Conservation (phyloP, 257 asterid genomes). For the Asclepias syriaca region DNA sequence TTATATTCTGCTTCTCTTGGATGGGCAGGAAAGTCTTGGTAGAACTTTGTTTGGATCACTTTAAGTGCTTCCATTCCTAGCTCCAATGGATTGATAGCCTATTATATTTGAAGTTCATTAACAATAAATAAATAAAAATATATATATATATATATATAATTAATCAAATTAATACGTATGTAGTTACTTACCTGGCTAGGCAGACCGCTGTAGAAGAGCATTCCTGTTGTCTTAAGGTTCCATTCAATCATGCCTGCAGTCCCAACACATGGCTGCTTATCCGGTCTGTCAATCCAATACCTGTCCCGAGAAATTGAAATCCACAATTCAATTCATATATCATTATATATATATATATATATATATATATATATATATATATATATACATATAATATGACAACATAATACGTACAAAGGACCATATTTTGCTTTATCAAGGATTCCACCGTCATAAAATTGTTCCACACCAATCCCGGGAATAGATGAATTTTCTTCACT, state of each 20-base stretch:
- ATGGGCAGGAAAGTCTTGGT: constrained; percentile 86
- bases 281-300: constrained; percentile 98
- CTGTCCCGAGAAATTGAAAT: constrained; percentile 31
- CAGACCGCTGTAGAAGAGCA: constrained; percentile 93
- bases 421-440: constrained; percentile 76
- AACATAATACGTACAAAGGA: constrained; percentile 45
- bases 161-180: too few species aligned
- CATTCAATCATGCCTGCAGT: constrained; percentile 96
- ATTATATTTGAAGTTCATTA: not conserved
- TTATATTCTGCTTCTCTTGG: constrained; percentile 63
- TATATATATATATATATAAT: too few species aligned
- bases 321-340: not conserved
- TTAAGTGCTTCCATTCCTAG: constrained; percentile 92
- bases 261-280: constrained; percentile 97
- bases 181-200: constrained; percentile 57
- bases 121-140: too few species aligned
- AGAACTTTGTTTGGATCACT: constrained; percentile 69
- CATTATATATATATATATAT: too few species aligned
- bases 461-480: constrained; percentile 92
- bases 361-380: too few species aligned
- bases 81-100: constrained; percentile 97
- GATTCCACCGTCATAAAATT: constrained; percentile 67
- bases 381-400: too few species aligned
- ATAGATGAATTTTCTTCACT: constrained; percentile 95
- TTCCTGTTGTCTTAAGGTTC: constrained; percentile 75